Evolutionary conservation across 2,329 filamentous ascomycete species (phyloP).

Genomic region (Fusarium duplospermum): DNA sequence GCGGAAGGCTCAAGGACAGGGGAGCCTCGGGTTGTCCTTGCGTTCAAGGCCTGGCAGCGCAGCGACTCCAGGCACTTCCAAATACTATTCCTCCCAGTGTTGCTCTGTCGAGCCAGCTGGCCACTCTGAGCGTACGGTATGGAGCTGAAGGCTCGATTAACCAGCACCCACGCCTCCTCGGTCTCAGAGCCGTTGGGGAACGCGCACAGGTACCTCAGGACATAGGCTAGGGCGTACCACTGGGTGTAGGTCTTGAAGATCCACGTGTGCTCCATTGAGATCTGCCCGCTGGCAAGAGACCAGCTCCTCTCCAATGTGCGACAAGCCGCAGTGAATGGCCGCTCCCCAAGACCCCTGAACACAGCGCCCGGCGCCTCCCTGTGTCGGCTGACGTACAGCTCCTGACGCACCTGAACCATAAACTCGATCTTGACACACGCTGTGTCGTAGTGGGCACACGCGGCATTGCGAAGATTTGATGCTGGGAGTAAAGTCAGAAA

Average conservation of each 20-base stretch:
- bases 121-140: neutral
- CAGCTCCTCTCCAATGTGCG: constrained; percentile 6
- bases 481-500: neutral
- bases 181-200: constrained; percentile 8
- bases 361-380: neutral
- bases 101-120: neutral
- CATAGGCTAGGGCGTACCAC: constrained; percentile 20
- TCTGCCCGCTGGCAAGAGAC: neutral
- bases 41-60: constrained; percentile 5
- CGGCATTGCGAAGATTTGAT: neutral
- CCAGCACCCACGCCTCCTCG: constrained; percentile 9
- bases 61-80: constrained; percentile 10
- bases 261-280: constrained; percentile 7
- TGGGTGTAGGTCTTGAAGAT: constrained; percentile 17
- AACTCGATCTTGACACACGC: constrained; percentile 18
- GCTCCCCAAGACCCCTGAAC: constrained; percentile 1
- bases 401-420: constrained; percentile 15
- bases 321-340: constrained; percentile 8
- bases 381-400: neutral
- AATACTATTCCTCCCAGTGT: constrained; percentile 4
- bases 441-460: constrained; percentile 9
- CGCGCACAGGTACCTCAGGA: constrained; percentile 14
- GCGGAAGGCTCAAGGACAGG: neutral
- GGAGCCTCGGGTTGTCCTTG: neutral
- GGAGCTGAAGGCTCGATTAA: neutral